Evolutionary conservation across 108 stramenopile species (phyloP), one percentile per base, ranked within the genome.

Genomic region (Fragilaria crotonensis): DNA sequence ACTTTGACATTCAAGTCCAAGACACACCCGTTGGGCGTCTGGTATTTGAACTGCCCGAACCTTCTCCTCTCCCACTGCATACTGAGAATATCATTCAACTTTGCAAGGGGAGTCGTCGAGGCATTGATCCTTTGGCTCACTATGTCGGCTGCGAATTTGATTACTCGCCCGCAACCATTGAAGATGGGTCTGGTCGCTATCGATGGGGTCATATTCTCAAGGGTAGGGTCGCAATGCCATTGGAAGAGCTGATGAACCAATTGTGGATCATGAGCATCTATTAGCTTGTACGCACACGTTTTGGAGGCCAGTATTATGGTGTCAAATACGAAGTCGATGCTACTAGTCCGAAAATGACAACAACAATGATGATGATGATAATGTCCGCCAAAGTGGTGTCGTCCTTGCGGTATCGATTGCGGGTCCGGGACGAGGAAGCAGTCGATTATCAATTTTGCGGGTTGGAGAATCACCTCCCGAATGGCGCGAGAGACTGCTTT

Each of bases 291-390:
- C 60, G 3, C 79, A 81, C 55, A 54, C 65, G 23, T 59, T 50
- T 26, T 81, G 84, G 84, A 23, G 84, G 84, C 2, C 64, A 57
- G n/a, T 85, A 85, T 45, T 82, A 85, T 52, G 80, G 84, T 21
- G 54, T 64, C 23, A 3, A 30, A 23, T 79, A 80, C 48, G 51
- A 54, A 4, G 62, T 63, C 23, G 48, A 28, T 5, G 60, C 31
- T 18, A 48, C 30, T 31, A 63, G 61, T 44, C 63, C 30, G 0
- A 75, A 72, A 56, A 53, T 68, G 22, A 71, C 67, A 20, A n/a
- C n/a, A n/a, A n/a, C n/a, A n/a, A n/a, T n/a, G 51, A 54, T 7
- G 62, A 68, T 28, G 48, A 28, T 5, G 60, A 44, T 18, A 48
- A 44, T 31, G 65, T 61, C 32, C 63, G 31, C 0, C 75, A 72